phyloP scores from a whole-genome alignment of 257 asterid species.

The Voacanga thouarsii region DNA sequence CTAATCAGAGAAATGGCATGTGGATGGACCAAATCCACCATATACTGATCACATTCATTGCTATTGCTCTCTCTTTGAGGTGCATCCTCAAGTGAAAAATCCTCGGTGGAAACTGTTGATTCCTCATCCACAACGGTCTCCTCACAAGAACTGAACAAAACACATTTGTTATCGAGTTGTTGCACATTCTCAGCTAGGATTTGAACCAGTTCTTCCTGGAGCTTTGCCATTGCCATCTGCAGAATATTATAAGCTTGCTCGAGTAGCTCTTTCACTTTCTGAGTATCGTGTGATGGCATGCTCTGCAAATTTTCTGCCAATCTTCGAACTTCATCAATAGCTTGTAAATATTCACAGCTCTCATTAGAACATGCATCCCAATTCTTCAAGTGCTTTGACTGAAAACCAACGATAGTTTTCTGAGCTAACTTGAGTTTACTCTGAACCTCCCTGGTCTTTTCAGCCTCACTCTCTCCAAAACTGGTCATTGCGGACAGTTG shows the following conservation, averaged over 20 bases:
- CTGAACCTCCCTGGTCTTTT: slow-evolving; percentile 41
- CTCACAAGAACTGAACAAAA: slow-evolving; percentile 50
- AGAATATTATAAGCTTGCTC: slow-evolving; percentile 59
- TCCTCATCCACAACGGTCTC: slow-evolving; percentile 48
- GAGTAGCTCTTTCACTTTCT: slow-evolving; percentile 30
- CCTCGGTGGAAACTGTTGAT: slow-evolving; percentile 1
- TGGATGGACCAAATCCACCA: slow-evolving; percentile 56
- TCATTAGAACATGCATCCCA: slow-evolving; percentile 79
- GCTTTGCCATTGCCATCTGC: slow-evolving; percentile 79
- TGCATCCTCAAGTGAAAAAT: background rate
- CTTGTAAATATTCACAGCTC: slow-evolving; percentile 58
- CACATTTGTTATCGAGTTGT: slow-evolving; percentile 57
- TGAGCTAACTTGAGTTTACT: slow-evolving; percentile 50
- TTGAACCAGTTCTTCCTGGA: slow-evolving; percentile 64
- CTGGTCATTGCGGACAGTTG: slow-evolving; percentile 45
- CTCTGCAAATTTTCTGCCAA: slow-evolving; percentile 52
- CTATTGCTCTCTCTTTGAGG: background rate
- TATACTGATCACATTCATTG: slow-evolving; percentile 38
- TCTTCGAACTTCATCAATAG: slow-evolving; percentile 62
- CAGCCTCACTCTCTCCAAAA: slow-evolving; percentile 20
- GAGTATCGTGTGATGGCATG: slow-evolving; percentile 21
- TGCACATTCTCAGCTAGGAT: slow-evolving; percentile 71
- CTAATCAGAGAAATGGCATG: slow-evolving; percentile 61
- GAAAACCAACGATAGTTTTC: slow-evolving; percentile 61
- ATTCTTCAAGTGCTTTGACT: slow-evolving; percentile 56